Base-by-base conservation (phyloP, 805 yeast genomes). In the Ogataea chonburiensis region DNA sequence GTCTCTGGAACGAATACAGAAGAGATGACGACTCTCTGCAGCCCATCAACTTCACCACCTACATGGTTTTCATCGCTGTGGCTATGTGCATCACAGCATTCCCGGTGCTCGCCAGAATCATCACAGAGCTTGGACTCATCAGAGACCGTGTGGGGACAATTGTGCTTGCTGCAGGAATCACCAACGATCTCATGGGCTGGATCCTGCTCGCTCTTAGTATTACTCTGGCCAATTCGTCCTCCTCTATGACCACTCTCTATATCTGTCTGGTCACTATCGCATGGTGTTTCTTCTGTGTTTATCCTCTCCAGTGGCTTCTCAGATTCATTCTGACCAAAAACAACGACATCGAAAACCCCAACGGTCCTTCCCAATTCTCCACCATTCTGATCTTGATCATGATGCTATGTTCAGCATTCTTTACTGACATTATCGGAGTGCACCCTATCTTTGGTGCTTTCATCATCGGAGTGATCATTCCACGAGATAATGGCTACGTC, bases 391-490 rank as follows among this genome's bases (percentile, higher is more conserved):
- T 82, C 20, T 48, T 85, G 37, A 46, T 76, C 7, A 53, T 77
- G 38, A 79, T 78, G 45, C 74, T 85, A 42, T 56, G 72, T 4
- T 81, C 89, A 4, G 77, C 93, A 2, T 85, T 84, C 59, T 82
- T 76, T 55, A 85, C 94, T 2, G 89, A 83, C 55, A 81, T 85
- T 39, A 81, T 85, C 44, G 95, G 94, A 5, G 91, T 83, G 8
- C 94, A 85, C 59, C 84, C 93, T 0, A 85, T 85, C 48, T 85
- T 85, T 60, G 95, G 94, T 26, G 93, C 91, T 0, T 86, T 85
- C 52, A 70, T 85, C 60, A 77, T 79, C 9, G 95, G 95, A 4
- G 64, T 81, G 20, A 74, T 85, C 34, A 73, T 84, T 5, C 94
- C 94, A 7, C 68, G 91, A 49, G 88, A 84, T 32, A 76, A 80